Conservation (phyloP, 2,329 filamentous ascomycete genomes). For the Fusarium haematococcum region DNA sequence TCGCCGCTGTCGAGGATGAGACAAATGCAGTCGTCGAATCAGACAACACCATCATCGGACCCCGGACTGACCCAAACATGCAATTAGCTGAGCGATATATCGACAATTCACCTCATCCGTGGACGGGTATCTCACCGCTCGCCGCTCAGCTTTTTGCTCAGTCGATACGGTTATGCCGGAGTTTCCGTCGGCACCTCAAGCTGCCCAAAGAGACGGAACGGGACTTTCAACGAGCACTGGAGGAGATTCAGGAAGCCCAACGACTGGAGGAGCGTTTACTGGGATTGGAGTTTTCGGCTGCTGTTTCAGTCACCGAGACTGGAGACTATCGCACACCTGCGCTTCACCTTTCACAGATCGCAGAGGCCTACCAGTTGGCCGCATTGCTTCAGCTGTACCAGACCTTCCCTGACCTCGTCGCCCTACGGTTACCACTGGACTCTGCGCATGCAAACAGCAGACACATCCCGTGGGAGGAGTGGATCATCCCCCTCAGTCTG, state of each 20-base stretch:
- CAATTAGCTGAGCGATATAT: slow-evolving; percentile 26
- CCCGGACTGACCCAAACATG: slow-evolving; percentile 7
- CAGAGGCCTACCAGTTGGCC: slow-evolving; percentile 55
- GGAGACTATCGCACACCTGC: slow-evolving; percentile 47
- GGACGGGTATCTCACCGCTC: slow-evolving; percentile 53
- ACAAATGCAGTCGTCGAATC: slow-evolving; percentile 21
- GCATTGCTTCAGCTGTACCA: slow-evolving; percentile 55
- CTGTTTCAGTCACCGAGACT: slow-evolving; percentile 39
- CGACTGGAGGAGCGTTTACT: slow-evolving; percentile 51
- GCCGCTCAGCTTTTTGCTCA: slow-evolving; percentile 51
- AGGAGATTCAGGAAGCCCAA: slow-evolving; percentile 45
- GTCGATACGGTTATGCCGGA: slow-evolving; percentile 51
- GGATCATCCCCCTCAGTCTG: slow-evolving; percentile 51
- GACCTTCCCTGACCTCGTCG: slow-evolving; percentile 53
- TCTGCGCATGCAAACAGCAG: slow-evolving; percentile 32
- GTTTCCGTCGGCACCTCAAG: slow-evolving; percentile 45
- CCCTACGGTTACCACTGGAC: slow-evolving; percentile 45
- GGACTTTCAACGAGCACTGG: slow-evolving; percentile 42
- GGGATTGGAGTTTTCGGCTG: slow-evolving; percentile 43
- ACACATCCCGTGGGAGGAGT: slow-evolving; percentile 50
- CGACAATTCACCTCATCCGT: slow-evolving; percentile 48
- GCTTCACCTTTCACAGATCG: slow-evolving; percentile 50
- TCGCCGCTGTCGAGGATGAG: slow-evolving; percentile 50
- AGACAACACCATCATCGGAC: background rate
- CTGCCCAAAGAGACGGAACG: slow-evolving; percentile 40